Percentiles rank a stretch among this genome's conserved stretches.
Conservation (phyloP, 352 stramenopile genomes). For the Pythium scleroteichum region DNA sequence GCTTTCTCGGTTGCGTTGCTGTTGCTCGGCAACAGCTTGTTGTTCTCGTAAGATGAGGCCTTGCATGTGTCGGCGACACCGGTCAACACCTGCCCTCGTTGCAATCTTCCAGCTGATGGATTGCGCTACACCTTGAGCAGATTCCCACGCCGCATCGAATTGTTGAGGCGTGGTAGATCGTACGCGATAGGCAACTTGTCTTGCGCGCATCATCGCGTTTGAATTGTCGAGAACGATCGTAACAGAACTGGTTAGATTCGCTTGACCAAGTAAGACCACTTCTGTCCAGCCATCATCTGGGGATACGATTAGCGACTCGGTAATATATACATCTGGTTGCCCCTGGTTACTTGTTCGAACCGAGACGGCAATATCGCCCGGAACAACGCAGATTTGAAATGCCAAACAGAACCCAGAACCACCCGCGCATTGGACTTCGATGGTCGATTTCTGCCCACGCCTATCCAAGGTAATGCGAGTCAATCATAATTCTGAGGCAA, state of each 20-base stretch:
- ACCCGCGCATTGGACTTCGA: neutral
- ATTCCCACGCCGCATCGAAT: conserved; percentile 56
- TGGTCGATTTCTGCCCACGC: conserved; percentile 3
- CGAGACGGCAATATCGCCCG: conserved; percentile 14
- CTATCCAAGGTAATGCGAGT: conserved; percentile 4
- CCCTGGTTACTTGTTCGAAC: neutral
- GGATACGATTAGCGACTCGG: conserved; percentile 41
- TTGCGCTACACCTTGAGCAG: conserved; percentile 63
- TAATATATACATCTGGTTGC: conserved; percentile 16
- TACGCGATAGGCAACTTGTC: conserved; percentile 54
- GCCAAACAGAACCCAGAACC: neutral
- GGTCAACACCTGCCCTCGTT: conserved; percentile 35
- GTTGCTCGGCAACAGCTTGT: conserved; percentile 37
- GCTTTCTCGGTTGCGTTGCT: conserved; percentile 39
- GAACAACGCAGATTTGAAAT: conserved; percentile 23
- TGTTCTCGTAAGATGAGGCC: conserved; percentile 46
- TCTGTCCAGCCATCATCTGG: conserved; percentile 57
- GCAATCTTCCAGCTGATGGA: conserved; percentile 75
- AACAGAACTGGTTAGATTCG: conserved; percentile 5
- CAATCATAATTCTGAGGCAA: neutral
- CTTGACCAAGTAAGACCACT: conserved; percentile 37
- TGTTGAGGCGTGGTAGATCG: conserved; percentile 21
- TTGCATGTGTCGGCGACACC: conserved; percentile 46
- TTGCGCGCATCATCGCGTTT: conserved; percentile 61
- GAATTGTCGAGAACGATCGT: conserved; percentile 66